Percentiles rank a stretch among this genome's conserved stretches.
Conservation (phyloP, 306 rosid genomes). For the Castanea crenata region DNA sequence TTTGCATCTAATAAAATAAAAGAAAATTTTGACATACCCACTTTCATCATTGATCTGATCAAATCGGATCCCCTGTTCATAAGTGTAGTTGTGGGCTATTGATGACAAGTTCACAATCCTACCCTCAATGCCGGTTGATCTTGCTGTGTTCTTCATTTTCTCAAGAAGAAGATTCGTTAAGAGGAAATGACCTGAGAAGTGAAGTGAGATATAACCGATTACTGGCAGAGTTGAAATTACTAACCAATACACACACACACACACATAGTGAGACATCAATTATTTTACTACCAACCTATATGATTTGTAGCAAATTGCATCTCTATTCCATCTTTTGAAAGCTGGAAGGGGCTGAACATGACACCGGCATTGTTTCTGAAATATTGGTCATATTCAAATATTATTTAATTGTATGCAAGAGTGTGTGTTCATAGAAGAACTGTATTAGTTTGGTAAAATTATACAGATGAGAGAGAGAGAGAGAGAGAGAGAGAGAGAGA, state of each 20-base stretch:
- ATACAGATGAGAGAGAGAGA: background rate
- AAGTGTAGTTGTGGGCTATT: constrained; percentile 73
- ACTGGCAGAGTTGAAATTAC: background rate
- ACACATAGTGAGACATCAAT: background rate
- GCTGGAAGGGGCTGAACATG: constrained; percentile 85
- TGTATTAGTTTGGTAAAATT: background rate
- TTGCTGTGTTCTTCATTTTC: constrained; percentile 78
- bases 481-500: background rate
- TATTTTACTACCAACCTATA: constrained; percentile 42
- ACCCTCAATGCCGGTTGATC: constrained; percentile 72
- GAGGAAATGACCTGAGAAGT: constrained; percentile 70
- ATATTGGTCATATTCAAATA: background rate
- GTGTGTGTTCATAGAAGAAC: too few relatives aligned
- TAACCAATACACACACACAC: background rate
- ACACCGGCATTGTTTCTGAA: constrained; percentile 97
- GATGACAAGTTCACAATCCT: constrained; percentile 90
- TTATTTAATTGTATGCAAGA: too few relatives aligned
- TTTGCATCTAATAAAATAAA: background rate
- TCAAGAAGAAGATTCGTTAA: constrained; percentile 72
- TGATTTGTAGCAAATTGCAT: constrained; percentile 88
- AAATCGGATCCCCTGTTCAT: constrained; percentile 55
- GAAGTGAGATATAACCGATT: background rate
- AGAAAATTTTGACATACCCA: constrained; percentile 35
- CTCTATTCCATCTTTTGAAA: constrained; percentile 78
- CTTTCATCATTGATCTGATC: constrained; percentile 55